phyloP scores from a whole-genome alignment of 345 rosid species.

The Gossypium raimondii region DNA sequence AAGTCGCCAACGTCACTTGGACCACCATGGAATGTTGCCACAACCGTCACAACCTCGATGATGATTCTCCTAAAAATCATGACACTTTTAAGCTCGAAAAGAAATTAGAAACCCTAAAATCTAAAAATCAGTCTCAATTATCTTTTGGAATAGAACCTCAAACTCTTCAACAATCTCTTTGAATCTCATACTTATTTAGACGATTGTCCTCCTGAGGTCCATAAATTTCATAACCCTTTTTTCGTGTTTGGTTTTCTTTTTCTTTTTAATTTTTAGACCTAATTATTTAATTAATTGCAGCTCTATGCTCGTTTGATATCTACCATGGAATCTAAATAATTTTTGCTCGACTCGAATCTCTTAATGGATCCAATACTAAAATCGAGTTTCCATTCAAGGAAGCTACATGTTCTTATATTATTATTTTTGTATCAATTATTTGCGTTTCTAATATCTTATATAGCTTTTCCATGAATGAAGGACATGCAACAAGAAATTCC shows the following conservation, averaged over 20 bases:
- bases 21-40: slow-evolving; percentile 63
- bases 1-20: slow-evolving; percentile 94
- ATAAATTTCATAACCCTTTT: neutral
- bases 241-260: neutral
- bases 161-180: slow-evolving; percentile 59
- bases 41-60: slow-evolving; percentile 19
- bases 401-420: slow-evolving; percentile 52
- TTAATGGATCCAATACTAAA: slow-evolving; percentile 39
- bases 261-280: neutral
- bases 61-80: neutral
- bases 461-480: neutral
- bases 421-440: neutral
- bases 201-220: slow-evolving; percentile 70
- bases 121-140: slow-evolving; percentile 58
- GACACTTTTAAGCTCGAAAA: slow-evolving; percentile 17
- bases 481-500: neutral
- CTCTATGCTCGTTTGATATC: slow-evolving; percentile 54
- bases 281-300: slow-evolving; percentile 30
- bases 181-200: slow-evolving; percentile 51
- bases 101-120: slow-evolving; percentile 46
- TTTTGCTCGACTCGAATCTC: slow-evolving; percentile 52
- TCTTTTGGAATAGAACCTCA: slow-evolving; percentile 64
- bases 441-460: neutral
- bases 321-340: slow-evolving; percentile 65
- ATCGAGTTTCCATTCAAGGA: slow-evolving; percentile 75